A percentile compares a stretch with the other conserved stretches of the same genome.
These are phyloP conservation scores for Hygrophorus russula DNA, from an alignment of 768 basidiomycete species.

Conservation along the genomic window DNA sequence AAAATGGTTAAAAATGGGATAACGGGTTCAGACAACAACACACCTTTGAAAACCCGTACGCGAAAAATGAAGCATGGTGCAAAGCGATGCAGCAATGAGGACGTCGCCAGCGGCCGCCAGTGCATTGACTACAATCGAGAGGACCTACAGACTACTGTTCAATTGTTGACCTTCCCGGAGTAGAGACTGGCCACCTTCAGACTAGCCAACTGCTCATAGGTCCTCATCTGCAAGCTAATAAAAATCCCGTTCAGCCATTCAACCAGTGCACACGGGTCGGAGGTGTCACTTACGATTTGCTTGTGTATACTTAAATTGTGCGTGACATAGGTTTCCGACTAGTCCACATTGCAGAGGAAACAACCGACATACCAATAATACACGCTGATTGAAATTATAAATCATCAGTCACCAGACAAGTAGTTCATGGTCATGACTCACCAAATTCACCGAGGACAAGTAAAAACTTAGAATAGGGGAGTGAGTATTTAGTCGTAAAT, in stretches of 20 bases:
- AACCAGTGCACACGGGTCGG: not conserved
- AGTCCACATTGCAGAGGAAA: not conserved
- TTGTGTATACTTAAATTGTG: not conserved
- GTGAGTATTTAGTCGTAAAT: constrained; percentile 15
- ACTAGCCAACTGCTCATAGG: constrained; percentile 21
- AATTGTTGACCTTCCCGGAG: not conserved
- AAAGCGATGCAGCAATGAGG: constrained; percentile 37
- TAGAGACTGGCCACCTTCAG: constrained; percentile 20
- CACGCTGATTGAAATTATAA: constrained; percentile 24
- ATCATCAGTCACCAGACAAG: not conserved
- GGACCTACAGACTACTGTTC: constrained; percentile 17
- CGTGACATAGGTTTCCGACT: not conserved
- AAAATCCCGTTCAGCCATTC: not conserved
- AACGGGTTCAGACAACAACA: not conserved
- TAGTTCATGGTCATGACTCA: constrained; percentile 1
- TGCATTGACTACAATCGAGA: constrained; percentile 42
- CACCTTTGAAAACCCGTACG: constrained; percentile 42
- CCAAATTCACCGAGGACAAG: constrained; percentile 18
- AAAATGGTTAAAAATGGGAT: not conserved
- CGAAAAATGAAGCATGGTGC: constrained; percentile 31
- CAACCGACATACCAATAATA: constrained; percentile 4
- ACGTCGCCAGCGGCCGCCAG: constrained; percentile 36
- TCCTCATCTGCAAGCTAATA: constrained; percentile 24
- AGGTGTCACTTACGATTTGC: constrained; percentile 1
- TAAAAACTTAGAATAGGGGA: constrained; percentile 2